Evolutionary conservation across 495 filamentous ascomycete genomes (phyloP).

Genomic region (Aspergillus mulundensis): DNA sequence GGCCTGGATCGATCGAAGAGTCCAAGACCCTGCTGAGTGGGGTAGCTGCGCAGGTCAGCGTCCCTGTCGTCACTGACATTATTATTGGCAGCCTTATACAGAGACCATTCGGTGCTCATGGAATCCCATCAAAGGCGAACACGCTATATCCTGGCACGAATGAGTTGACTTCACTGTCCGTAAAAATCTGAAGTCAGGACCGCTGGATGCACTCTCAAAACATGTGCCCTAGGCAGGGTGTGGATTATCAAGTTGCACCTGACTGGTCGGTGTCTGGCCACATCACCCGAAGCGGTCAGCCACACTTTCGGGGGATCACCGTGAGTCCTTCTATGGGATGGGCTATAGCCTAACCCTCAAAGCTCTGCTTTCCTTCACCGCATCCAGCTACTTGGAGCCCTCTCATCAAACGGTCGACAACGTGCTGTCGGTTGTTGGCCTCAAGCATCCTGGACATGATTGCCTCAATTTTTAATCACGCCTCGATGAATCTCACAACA

Average conservation of each 20-base stretch:
- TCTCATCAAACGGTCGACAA: background rate
- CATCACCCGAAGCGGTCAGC: conserved; percentile 9
- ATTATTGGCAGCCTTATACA: background rate
- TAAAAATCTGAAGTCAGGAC: background rate
- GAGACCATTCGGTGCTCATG: background rate
- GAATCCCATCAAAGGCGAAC: background rate
- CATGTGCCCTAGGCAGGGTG: background rate
- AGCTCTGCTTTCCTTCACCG: background rate
- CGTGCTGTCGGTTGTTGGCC: background rate
- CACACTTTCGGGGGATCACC: conserved; percentile 9
- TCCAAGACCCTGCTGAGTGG: background rate
- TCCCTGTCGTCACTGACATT: background rate
- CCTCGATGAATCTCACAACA: background rate
- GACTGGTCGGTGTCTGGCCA: conserved; percentile 18
- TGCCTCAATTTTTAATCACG: too few relatives aligned
- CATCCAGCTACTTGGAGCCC: background rate
- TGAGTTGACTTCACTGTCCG: background rate
- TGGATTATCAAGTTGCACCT: conserved; percentile 16
- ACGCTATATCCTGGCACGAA: background rate
- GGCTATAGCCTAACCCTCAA: background rate
- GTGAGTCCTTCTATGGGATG: background rate
- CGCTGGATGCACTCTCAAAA: background rate
- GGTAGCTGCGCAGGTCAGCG: background rate
- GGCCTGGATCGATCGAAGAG: conserved; percentile 6
- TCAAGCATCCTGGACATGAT: background rate